Evolutionary conservation across 176 grass and related monocot species (phyloP).

Genomic region (Musa troglodytarum): DNA sequence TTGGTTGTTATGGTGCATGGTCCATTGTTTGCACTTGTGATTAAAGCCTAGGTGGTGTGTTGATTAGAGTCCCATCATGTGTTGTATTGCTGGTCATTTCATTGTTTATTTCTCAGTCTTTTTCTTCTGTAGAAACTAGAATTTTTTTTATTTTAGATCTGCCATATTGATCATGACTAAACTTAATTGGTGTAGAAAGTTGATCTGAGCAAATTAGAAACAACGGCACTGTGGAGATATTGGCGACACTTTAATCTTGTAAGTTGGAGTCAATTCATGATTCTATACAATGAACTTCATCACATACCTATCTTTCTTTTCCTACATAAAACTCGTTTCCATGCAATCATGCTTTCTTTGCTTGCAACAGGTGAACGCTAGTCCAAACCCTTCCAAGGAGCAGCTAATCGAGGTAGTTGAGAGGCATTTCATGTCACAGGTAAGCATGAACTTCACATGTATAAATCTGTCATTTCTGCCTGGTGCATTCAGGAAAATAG

Average conservation of each 20-base stretch:
- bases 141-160: no score
- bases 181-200: constrained; percentile 36
- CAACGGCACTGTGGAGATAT: constrained; percentile 3
- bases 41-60: neutral
- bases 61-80: no score
- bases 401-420: neutral
- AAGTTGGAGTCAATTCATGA: constrained; percentile 7
- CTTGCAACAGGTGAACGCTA: neutral
- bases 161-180: neutral
- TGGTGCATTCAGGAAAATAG: neutral
- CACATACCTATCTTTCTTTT: no score
- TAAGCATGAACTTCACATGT: neutral
- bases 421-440: constrained; percentile 12
- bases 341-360: neutral
- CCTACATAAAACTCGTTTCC: neutral
- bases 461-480: neutral
- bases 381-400: constrained; percentile 12
- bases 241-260: constrained; percentile 23
- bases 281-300: no score
- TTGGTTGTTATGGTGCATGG: neutral
- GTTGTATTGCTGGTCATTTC: no score
- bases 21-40: neutral
- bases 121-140: no score
- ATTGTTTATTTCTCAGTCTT: no score
- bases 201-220: constrained; percentile 10